Conservation (phyloP, 208 protist species). For the Acanthamoeba triangularis region DNA sequence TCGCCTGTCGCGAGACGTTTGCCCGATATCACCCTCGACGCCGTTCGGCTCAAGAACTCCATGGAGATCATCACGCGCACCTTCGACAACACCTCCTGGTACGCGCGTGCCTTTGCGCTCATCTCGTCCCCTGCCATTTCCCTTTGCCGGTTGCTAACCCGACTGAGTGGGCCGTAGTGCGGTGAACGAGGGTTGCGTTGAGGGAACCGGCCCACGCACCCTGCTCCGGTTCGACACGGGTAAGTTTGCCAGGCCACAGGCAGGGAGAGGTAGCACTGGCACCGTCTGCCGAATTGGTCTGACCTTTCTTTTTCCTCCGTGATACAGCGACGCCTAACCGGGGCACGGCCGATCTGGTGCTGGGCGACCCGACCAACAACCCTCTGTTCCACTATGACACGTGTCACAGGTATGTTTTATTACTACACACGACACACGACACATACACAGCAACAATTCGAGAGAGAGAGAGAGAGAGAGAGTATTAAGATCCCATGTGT, state of each 20-base stretch:
- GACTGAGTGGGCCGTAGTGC: background rate
- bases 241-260: too few relatives aligned
- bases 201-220: background rate
- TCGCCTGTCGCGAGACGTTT: background rate
- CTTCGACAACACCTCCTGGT: background rate
- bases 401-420: background rate
- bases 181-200: background rate
- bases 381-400: background rate
- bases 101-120: too few relatives aligned
- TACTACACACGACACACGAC: too few relatives aligned
- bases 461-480: too few relatives aligned
- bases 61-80: background rate
- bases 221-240: constrained; percentile 44
- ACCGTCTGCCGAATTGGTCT: too few relatives aligned
- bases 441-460: too few relatives aligned
- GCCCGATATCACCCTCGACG: constrained; percentile 19
- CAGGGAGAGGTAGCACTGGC: too few relatives aligned
- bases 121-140: too few relatives aligned
- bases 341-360: background rate
- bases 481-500: too few relatives aligned
- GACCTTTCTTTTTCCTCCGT: too few relatives aligned
- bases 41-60: background rate
- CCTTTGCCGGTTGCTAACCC: too few relatives aligned
- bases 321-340: constrained; percentile 8
- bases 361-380: background rate